Base-by-base conservation (phyloP, 306 rosid genomes). In the Bauhinia variegata region DNA sequence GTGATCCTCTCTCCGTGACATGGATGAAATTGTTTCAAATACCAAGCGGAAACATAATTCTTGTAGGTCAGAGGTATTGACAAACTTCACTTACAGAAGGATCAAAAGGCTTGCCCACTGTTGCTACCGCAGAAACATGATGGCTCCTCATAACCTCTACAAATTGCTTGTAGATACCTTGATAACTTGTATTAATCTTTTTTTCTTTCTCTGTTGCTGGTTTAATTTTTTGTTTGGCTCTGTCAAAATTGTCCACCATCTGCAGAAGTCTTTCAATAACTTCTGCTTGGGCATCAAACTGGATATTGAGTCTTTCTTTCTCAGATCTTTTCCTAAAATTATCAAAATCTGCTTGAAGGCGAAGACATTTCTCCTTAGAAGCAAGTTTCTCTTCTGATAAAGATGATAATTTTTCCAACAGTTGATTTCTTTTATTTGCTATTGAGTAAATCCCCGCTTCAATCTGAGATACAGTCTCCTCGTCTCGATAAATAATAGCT, bases 281-380 rank as follows among this genome's bases (percentile, higher is more conserved):
- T 55, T 82, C 85, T 36, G 75, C 84, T 76, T 82, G 87, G 42
- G 87, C 84, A 19, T 79, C 63, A 34, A 53, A 69, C 74, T 82
- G 73, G 34, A 76, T 58, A 0, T 55, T 69, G 52, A 48, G 72
- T 50, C 75, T 67, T 12, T 79, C 85, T 64, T 82, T 85, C 59
- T 85, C 89, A 3, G 82, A 37, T 79, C 87, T 70, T 79, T 79
- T 85, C 63, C 87, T 85, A 16, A 75, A 85, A 54, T 85, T 85
- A 54, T 85, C 89, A 79, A 85, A 85, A 79, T 85, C 87, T 30
- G 89, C 87, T 54, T 85, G 89, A 38, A 85, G 50, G n/a, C 89
- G 84, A 30, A 79, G 63, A 36, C 55, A 51, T 72, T 79, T 85
- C 71, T 85, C 83, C 81, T 85, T 85, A 58, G 81, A 84, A 54